phyloP scores from a whole-genome alignment of 805 yeast species.

The Candida nanaspora region DNA sequence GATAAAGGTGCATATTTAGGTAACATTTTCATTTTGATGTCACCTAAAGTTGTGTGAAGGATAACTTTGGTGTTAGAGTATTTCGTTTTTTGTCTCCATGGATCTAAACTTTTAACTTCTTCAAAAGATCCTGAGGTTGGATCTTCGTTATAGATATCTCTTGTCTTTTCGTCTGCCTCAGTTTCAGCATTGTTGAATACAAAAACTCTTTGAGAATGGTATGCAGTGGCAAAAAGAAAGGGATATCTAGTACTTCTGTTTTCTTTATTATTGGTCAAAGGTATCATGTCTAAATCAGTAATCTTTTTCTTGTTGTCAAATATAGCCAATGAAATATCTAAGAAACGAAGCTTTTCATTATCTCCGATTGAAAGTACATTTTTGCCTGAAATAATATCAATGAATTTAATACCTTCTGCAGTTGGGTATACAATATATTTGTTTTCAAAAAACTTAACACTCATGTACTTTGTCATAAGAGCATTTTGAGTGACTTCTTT shows the following conservation, averaged over 20 bases:
- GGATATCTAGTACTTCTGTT: no score
- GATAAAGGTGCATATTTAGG: slow-evolving; percentile 32
- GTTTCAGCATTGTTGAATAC: not conserved
- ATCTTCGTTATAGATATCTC: slow-evolving; percentile 7
- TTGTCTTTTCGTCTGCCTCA: not conserved
- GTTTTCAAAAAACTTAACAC: slow-evolving; percentile 22
- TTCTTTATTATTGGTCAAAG: no score
- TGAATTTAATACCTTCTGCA: slow-evolving; percentile 23
- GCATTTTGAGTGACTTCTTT: slow-evolving; percentile 10
- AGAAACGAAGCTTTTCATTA: slow-evolving; percentile 22
- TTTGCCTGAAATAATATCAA: slow-evolving; percentile 18
- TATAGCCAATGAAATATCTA: slow-evolving; percentile 5
- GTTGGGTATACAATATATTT: slow-evolving; percentile 20
- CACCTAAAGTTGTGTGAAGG: slow-evolving; percentile 36
- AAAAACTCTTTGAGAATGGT: slow-evolving; percentile 3
- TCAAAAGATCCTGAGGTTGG: not conserved
- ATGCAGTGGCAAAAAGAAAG: slow-evolving; percentile 1
- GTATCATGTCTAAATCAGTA: not conserved
- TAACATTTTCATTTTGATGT: slow-evolving; percentile 29
- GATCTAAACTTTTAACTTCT: not conserved
- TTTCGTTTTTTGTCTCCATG: slow-evolving; percentile 1
- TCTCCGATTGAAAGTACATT: slow-evolving; percentile 19
- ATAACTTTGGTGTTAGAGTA: slow-evolving; percentile 10
- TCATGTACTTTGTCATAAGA: slow-evolving; percentile 1
- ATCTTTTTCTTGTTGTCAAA: not conserved